These are phyloP conservation scores for Botrytis galanthina DNA, from an alignment of 2,329 filamentous ascomycete genomes.

Conservation along the genomic window DNA sequence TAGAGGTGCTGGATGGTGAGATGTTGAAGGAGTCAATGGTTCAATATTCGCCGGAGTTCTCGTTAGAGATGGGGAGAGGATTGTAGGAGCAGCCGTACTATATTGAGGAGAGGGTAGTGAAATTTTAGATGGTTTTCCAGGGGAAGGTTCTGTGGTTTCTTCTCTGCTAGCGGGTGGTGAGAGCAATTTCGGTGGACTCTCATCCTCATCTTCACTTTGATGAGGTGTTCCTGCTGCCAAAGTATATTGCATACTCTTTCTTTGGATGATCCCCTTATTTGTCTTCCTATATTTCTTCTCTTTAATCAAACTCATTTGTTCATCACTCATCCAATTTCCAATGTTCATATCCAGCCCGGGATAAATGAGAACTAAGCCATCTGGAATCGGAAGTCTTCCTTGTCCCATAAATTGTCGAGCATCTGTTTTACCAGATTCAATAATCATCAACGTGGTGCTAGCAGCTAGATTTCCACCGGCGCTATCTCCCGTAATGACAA, in stretches of 20 bases:
- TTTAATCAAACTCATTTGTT: constrained; percentile 92
- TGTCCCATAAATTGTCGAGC: constrained; percentile 55
- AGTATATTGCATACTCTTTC: constrained; percentile 88
- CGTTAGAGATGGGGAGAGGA: constrained; percentile 27
- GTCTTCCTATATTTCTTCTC: constrained; percentile 75
- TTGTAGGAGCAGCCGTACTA: constrained; percentile 30
- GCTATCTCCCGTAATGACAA: constrained; percentile 76
- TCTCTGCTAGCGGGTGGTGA: constrained; percentile 21
- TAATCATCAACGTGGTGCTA: constrained; percentile 81
- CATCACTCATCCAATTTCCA: constrained; percentile 98
- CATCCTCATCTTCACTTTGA: constrained; percentile 70
- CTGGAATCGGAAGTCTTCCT: constrained; percentile 66
- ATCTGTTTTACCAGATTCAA: constrained; percentile 66
- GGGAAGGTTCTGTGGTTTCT: neutral
- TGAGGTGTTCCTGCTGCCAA: constrained; percentile 80
- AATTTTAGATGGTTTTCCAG: neutral
- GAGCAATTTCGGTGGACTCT: constrained; percentile 39
- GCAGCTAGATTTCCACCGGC: constrained; percentile 80
- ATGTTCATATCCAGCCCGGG: constrained; percentile 96
- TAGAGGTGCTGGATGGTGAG: constrained; percentile 58
- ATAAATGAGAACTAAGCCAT: constrained; percentile 82
- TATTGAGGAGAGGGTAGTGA: constrained; percentile 18
- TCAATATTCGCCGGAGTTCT: constrained; percentile 14
- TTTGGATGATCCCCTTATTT: constrained; percentile 73
- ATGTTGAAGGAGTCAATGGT: constrained; percentile 34